Evolutionary conservation across 2,329 filamentous ascomycete species (phyloP), one percentile per base, ranked within the genome.

Genomic region (Magnaporthiopsis incrustans): DNA sequence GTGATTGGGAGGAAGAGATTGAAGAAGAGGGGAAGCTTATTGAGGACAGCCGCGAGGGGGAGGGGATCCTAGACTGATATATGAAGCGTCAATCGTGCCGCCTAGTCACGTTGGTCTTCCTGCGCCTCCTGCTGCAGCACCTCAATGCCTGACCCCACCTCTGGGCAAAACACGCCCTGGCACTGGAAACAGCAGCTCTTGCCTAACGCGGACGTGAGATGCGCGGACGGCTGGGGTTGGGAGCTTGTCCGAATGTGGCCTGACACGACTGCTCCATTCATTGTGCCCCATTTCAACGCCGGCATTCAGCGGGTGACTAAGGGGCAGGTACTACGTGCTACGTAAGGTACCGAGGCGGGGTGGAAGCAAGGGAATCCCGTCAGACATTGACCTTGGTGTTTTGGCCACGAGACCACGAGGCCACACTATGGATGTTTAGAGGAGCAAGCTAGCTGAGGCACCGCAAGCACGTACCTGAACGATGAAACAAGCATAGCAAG

Each of bases 1-100:
- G 68, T 68, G 66, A 70, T 58, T n/a, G 53, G 60, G 12, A 15
- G 15, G 30, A 61, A 15, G 27, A 26, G 18, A 35, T 27, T 50
- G 38, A n/a, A 56, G 38, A 25, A 12, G 35, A 61, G 33, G 38
- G 60, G 44, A 50, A 60, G 59, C 59, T 60, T 60, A 33, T 25
- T 60, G 38, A 35, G 32, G 33, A 60, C 26, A 53, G 44, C 44
- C n/a, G 5, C 6, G 22, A 11, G 44, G 18, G 38, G 44, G 22
- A n/a, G 44, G 44, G 22, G 44, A n/a, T n/a, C 44, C 44, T 53
- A 53, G 44, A 22, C 44, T 53, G 22, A 53, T 53, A 53, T 53
- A 53, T 53, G 44, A 53, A 53, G 44, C 44, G 44, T 53, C 44
- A 53, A 53, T n/a, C 44, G 44, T 53, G 44, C 22, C 44, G 44